A percentile compares a stretch with the other conserved stretches of the same genome.
Evolutionary conservation across 768 basidiomycete species (phyloP).

Genomic region (Rickenella mellea): DNA sequence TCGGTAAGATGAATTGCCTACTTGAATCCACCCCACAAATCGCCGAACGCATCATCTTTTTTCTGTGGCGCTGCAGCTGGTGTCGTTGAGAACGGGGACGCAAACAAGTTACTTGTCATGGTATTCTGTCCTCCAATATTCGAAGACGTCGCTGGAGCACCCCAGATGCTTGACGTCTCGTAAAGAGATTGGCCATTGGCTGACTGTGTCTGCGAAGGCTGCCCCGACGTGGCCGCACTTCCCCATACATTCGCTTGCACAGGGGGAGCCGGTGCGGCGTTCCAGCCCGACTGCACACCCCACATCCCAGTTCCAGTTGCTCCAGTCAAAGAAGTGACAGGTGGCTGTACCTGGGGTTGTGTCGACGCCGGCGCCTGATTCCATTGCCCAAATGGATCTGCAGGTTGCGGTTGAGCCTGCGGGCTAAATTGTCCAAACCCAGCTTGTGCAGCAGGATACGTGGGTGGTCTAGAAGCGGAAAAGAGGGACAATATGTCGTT

Average conservation of each 20-base stretch:
- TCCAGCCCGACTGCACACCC: conserved; percentile 65
- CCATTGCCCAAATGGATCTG: conserved; percentile 16
- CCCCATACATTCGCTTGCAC: conserved; percentile 26
- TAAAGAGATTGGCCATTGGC: conserved; percentile 28
- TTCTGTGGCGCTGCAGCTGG: conserved; percentile 25
- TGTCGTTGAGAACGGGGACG: conserved; percentile 20
- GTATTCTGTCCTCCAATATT: conserved; percentile 2
- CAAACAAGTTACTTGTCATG: conserved; percentile 54
- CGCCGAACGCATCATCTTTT: conserved; percentile 75
- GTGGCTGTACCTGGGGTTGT: conserved; percentile 15
- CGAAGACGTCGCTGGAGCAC: not conserved
- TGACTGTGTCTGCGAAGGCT: conserved; percentile 15
- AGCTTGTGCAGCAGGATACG: conserved; percentile 19
- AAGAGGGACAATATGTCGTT: conserved; percentile 83
- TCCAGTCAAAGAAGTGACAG: conserved; percentile 43
- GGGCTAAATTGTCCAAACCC: conserved; percentile 18
- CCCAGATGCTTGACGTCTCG: conserved; percentile 18
- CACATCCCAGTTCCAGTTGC: conserved; percentile 46
- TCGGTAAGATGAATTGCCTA: too few relatives aligned
- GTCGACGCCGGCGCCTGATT: conserved; percentile 14
- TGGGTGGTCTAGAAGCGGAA: conserved; percentile 32
- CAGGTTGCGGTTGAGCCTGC: conserved; percentile 20
- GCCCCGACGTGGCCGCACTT: conserved; percentile 20
- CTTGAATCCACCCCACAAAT: conserved; percentile 81
- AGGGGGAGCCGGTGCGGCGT: conserved; percentile 20